Evolutionary conservation across 768 basidiomycete species (phyloP).

Genomic region (Cystoderma amianthinum): DNA sequence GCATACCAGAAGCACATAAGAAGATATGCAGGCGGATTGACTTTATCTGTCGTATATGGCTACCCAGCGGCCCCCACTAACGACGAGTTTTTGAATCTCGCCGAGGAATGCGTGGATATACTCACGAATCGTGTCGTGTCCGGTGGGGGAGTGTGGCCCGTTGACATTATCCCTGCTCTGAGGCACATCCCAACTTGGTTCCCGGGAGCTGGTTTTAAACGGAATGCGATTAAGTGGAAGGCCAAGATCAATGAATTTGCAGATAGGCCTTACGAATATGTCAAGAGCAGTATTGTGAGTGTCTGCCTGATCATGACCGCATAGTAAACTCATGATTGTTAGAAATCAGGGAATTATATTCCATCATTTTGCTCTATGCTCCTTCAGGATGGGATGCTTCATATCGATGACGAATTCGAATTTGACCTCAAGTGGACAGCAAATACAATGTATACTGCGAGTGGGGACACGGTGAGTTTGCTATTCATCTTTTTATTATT

Average conservation of each 20-base stretch:
- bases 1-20: slow-evolving; percentile 27
- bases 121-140: slow-evolving; percentile 33
- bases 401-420: slow-evolving; percentile 36
- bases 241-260: slow-evolving; percentile 57
- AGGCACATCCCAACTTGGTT: slow-evolving; percentile 56
- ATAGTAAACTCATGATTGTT: no score
- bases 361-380: slow-evolving; percentile 44
- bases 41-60: slow-evolving; percentile 56
- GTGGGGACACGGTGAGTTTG: slow-evolving; percentile 52
- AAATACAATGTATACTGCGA: slow-evolving; percentile 72
- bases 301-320: no score
- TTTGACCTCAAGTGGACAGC: slow-evolving; percentile 76
- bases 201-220: slow-evolving; percentile 63
- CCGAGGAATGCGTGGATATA: slow-evolving; percentile 34
- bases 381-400: slow-evolving; percentile 39
- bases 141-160: slow-evolving; percentile 40
- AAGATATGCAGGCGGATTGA: slow-evolving; percentile 55
- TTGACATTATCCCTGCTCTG: slow-evolving; percentile 42
- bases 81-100: slow-evolving; percentile 31
- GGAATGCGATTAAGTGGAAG: slow-evolving; percentile 56
- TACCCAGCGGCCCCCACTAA: slow-evolving; percentile 32
- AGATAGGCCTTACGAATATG: slow-evolving; percentile 53
- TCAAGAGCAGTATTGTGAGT: slow-evolving; percentile 51
- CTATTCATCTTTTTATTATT: not conserved
- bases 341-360: slow-evolving; percentile 34